These are phyloP conservation scores for Aureobasidium sp. DNA, from an alignment of 2,329 filamentous ascomycete genomes.

Conservation along the genomic window DNA sequence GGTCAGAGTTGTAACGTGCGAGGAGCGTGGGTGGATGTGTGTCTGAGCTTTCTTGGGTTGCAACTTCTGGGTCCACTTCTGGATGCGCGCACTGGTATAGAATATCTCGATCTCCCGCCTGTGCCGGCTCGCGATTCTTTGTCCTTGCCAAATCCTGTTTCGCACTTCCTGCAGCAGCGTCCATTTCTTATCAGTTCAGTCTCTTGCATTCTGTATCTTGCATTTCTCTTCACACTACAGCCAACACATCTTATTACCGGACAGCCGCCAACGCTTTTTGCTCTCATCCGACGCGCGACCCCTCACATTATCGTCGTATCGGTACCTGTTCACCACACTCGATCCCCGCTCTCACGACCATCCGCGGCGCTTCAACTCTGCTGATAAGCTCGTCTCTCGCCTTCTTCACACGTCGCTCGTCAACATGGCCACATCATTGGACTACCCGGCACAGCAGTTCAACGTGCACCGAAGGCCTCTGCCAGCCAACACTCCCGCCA, in stretches of 20 bases:
- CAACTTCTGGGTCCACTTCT: not conserved
- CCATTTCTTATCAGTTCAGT: no score
- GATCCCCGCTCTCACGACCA: not conserved
- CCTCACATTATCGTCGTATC: constrained; percentile 6
- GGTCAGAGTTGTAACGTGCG: no score
- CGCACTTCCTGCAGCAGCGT: not conserved
- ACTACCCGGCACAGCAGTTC: constrained; percentile 13
- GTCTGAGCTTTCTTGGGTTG: not conserved
- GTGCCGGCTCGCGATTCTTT: not conserved
- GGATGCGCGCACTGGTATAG: not conserved
- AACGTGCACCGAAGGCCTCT: constrained; percentile 16
- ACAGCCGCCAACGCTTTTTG: not conserved
- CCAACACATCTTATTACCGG: not conserved
- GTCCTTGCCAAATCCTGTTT: not conserved
- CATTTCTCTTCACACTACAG: not conserved
- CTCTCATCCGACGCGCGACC: not conserved
- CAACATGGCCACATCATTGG: constrained; percentile 15
- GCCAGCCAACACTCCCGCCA: constrained; percentile 7
- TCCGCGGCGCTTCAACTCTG: not conserved
- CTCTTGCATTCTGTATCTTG: no score
- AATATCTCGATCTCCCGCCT: not conserved
- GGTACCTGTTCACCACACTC: not conserved
- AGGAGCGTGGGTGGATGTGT: not conserved
- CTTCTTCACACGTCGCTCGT: not conserved
- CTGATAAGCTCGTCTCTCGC: not conserved